phyloP scores from a whole-genome alignment of 176 grass and related monocot genomes.

The Triticum dicoccoides region DNA sequence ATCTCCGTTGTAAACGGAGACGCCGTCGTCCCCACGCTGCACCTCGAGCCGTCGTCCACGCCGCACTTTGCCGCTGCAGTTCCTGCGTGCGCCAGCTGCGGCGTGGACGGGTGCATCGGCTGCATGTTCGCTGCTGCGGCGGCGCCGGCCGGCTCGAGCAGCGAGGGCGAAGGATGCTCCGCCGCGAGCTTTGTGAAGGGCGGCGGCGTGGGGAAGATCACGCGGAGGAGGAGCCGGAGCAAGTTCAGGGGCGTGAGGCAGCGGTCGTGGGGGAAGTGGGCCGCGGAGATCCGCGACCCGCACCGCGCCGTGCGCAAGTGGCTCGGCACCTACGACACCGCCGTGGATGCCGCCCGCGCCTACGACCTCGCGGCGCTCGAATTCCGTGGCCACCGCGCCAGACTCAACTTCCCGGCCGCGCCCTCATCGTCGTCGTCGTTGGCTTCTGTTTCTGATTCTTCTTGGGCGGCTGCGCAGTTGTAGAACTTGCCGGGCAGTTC shows the following conservation, averaged over 20 bases:
- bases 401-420: constrained; percentile 55
- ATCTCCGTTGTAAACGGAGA: constrained; percentile 60
- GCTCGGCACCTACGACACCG: too few relatives aligned
- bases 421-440: background rate
- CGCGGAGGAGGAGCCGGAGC: constrained; percentile 18
- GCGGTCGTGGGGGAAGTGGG: constrained; percentile 87
- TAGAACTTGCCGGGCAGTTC: background rate
- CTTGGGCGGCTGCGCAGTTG: background rate
- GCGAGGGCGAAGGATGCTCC: constrained; percentile 14
- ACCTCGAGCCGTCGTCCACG: background rate
- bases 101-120: constrained; percentile 51
- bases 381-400: constrained; percentile 57
- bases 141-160: constrained; percentile 12
- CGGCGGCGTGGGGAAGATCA: constrained; percentile 34
- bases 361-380: constrained; percentile 72
- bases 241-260: constrained; percentile 69
- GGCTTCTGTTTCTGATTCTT: background rate
- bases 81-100: constrained; percentile 35
- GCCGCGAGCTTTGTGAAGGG: background rate
- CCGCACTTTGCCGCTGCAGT: background rate
- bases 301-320: constrained; percentile 57
- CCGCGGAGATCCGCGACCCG: constrained; percentile 86
- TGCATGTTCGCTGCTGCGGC: background rate
- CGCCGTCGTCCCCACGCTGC: background rate
- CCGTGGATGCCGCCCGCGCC: constrained; percentile 19